phyloP scores from a whole-genome alignment of 768 basidiomycete species.

The Naematelia aurantialba region DNA sequence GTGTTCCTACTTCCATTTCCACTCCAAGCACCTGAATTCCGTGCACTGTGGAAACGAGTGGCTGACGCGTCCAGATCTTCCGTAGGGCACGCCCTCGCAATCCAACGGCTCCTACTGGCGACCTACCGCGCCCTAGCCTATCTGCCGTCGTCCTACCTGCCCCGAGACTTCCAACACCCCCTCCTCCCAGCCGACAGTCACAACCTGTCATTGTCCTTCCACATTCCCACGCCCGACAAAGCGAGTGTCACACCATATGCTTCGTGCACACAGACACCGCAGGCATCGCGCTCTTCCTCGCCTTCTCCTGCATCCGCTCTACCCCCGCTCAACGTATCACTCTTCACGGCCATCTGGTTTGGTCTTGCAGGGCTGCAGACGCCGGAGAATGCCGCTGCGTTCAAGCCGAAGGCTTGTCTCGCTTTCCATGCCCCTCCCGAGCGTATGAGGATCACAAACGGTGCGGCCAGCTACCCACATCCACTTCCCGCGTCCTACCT shows the following conservation, averaged over 20 bases:
- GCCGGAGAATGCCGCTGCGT: slow-evolving; percentile 21
- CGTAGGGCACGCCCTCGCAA: slow-evolving; percentile 31
- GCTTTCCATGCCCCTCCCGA: slow-evolving; percentile 19
- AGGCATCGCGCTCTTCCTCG: slow-evolving; percentile 8
- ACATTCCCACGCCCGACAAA: neutral
- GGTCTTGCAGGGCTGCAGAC: slow-evolving; percentile 38
- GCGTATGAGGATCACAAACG: slow-evolving; percentile 41
- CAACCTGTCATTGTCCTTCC: neutral
- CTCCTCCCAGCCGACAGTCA: neutral
- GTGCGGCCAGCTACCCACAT: slow-evolving; percentile 21
- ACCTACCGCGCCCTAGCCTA: slow-evolving; percentile 34
- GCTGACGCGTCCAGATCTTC: slow-evolving; percentile 26
- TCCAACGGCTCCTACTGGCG: slow-evolving; percentile 33
- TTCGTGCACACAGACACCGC: slow-evolving; percentile 1
- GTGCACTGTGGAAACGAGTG: too few relatives aligned
- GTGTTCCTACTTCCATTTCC: neutral
- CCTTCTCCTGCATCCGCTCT: slow-evolving; percentile 3
- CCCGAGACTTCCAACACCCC: slow-evolving; percentile 6
- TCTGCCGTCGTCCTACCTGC: slow-evolving; percentile 23
- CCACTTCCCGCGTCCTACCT: neutral
- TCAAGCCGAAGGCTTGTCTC: slow-evolving; percentile 19
- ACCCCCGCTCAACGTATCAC: slow-evolving; percentile 14
- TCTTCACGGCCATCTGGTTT: slow-evolving; percentile 44
- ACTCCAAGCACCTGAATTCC: neutral
- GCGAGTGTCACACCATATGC: neutral